Evolutionary conservation across 1,284 basidiomycete genomes (phyloP), one percentile per base, ranked within the genome.

Genomic region (Cerrena zonata): DNA sequence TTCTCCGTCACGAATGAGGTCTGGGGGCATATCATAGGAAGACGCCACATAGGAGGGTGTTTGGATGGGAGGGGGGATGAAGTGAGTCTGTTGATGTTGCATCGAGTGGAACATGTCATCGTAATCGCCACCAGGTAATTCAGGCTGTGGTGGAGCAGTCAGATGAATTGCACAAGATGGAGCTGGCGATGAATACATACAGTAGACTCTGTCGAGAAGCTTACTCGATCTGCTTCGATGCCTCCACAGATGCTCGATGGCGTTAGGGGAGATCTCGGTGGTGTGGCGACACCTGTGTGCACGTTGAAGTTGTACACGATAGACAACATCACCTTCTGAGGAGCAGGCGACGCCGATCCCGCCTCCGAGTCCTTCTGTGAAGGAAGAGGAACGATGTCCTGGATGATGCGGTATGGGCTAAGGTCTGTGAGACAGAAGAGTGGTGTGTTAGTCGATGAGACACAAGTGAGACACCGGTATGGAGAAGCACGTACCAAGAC

Each of bases 401-500:
- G 84, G 12, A 69, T 62, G 49, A 78, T 69, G 1, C 62, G 76
- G 62, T 77, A 86, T 45, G 73, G 62, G 3, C 79, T 77, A 13
- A 81, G 80, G 63, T 86, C 84, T 83, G 55, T 23, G 15, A 49
- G n/a, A n/a, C 49, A 34, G 25, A 23, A 45, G 42, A 39, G 49
- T 15, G 43, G 11, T 43, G 30, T 21, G 42, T 47, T n/a, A 52
- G 44, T 44, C 42, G 30, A 13, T 34, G 24, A 37, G 23, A 22
- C 34, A 22, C 34, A 34, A 25, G 30, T 42, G 38, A 4, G 15
- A 47, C 4, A 30, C 41, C 40, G 4, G 39, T 30, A 42, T 12
- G 24, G 26, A 46, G 30, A n/a, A 26, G 18, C 12, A 67, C 76
- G 55, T 58, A 84, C 84, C 78, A 57, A 70, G 53, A 40, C 73